Percentiles rank a stretch among this genome's conserved stretches.
These are phyloP conservation scores for Celoporthe dispersa DNA, from an alignment of 2,329 filamentous ascomycete genomes.

Conservation along the genomic window DNA sequence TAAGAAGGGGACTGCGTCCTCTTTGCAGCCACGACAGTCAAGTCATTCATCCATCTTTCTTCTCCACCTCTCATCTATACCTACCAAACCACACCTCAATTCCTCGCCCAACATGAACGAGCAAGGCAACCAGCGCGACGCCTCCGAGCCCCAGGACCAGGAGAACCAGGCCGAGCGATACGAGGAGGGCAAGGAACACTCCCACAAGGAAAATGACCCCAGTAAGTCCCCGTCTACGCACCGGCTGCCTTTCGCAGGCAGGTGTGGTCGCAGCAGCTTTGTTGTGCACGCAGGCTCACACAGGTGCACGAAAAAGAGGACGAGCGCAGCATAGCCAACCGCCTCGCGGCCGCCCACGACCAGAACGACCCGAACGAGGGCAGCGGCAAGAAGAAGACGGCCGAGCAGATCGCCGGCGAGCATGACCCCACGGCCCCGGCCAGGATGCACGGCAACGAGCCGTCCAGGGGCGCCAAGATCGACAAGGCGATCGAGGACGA, in stretches of 20 bases:
- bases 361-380: constrained; percentile 28
- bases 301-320: constrained; percentile 56
- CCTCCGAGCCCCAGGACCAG: constrained; percentile 54
- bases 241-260: no score
- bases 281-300: background rate
- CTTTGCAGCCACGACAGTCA: background rate
- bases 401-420: constrained; percentile 37
- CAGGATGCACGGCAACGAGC: constrained; percentile 72
- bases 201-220: constrained; percentile 71
- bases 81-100: background rate
- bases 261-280: background rate
- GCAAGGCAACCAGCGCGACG: constrained; percentile 74
- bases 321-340: constrained; percentile 72
- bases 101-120: constrained; percentile 59
- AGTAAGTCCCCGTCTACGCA: no score
- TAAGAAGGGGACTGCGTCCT: background rate
- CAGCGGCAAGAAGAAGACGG: constrained; percentile 35
- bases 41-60: background rate
- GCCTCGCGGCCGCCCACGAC: constrained; percentile 58
- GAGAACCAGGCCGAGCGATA: constrained; percentile 57
- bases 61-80: background rate
- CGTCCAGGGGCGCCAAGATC: constrained; percentile 73
- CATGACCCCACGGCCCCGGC: constrained; percentile 43
- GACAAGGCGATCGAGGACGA: constrained; percentile 71
- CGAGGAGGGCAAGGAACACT: constrained; percentile 72